These are phyloP conservation scores for Pholiota conissans DNA, from an alignment of 768 basidiomycete genomes.

Conservation along the genomic window DNA sequence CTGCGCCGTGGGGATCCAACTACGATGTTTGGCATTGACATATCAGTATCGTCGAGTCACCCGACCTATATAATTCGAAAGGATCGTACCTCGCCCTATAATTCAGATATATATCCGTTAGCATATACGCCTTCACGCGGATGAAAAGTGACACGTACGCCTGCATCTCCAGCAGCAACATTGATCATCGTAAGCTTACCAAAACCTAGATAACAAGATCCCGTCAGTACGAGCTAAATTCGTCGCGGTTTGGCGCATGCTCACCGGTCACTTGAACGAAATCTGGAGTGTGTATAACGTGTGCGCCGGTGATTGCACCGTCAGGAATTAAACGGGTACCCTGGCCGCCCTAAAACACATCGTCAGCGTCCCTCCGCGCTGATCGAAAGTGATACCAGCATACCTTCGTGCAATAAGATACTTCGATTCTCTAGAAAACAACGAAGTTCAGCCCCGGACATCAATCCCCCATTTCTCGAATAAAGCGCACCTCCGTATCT, in stretches of 20 bases:
- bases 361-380: neutral
- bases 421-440: conserved; percentile 36
- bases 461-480: too few species aligned
- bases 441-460: conserved; percentile 11
- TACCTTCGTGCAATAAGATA: conserved; percentile 45
- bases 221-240: neutral
- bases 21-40: too few species aligned
- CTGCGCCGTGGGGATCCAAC: conserved; percentile 70
- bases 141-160: conserved; percentile 33
- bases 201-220: conserved; percentile 38
- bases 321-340: conserved; percentile 72
- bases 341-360: conserved; percentile 45
- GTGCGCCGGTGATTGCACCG: conserved; percentile 66
- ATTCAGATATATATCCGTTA: neutral
- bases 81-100: conserved; percentile 18
- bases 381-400: neutral
- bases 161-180: conserved; percentile 56
- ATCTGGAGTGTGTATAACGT: conserved; percentile 72
- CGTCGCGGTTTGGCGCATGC: conserved; percentile 8
- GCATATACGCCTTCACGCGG: neutral
- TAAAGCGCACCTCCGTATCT: conserved; percentile 65
- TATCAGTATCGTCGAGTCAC: too few species aligned
- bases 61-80: neutral
- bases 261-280: conserved; percentile 70
- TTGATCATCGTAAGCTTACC: conserved; percentile 70